phyloP scores from a whole-genome alignment of 106 monocot species.

The Cymbidium sinense region DNA sequence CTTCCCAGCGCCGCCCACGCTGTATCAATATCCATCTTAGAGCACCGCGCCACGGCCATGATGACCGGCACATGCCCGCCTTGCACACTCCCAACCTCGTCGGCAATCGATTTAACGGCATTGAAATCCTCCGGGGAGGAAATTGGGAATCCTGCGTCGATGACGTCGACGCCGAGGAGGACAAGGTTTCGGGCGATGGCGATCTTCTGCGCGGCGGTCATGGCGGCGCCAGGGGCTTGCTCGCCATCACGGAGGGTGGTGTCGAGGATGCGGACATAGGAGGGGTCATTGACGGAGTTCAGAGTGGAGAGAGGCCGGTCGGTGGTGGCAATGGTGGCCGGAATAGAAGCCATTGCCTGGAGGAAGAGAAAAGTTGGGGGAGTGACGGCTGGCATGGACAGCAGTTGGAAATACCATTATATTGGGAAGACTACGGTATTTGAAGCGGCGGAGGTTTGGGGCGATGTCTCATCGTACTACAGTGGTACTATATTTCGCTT shows the following conservation, averaged over 20 bases:
- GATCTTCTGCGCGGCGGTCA: constrained; percentile 50
- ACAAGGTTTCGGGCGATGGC: constrained; percentile 43
- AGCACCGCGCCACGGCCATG: constrained; percentile 28
- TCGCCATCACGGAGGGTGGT: constrained; percentile 6
- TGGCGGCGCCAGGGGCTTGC: constrained; percentile 62
- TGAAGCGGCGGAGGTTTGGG: too few relatives aligned
- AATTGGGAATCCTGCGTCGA: constrained; percentile 55
- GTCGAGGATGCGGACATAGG: constrained; percentile 28
- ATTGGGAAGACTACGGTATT: too few relatives aligned
- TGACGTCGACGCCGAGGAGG: constrained; percentile 52
- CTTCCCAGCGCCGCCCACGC: constrained; percentile 53
- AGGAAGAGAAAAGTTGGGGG: neutral
- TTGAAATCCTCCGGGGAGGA: constrained; percentile 49
- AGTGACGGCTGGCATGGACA: too few relatives aligned
- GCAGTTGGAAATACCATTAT: too few relatives aligned
- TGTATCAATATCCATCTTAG: constrained; percentile 33
- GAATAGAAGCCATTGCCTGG: constrained; percentile 1
- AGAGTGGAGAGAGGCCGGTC: constrained; percentile 30
- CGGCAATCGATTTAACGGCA: constrained; percentile 33
- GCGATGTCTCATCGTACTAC: too few relatives aligned
- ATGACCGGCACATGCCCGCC: constrained; percentile 40
- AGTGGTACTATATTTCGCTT: too few relatives aligned
- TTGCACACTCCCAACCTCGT: constrained; percentile 32
- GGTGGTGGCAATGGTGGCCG: neutral
- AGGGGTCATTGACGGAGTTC: constrained; percentile 35